A percentile compares a stretch with the other conserved stretches of the same genome.
These are phyloP conservation scores for Trichoderma breve DNA, from an alignment of 2,329 filamentous ascomycete species.

Conservation along the genomic window DNA sequence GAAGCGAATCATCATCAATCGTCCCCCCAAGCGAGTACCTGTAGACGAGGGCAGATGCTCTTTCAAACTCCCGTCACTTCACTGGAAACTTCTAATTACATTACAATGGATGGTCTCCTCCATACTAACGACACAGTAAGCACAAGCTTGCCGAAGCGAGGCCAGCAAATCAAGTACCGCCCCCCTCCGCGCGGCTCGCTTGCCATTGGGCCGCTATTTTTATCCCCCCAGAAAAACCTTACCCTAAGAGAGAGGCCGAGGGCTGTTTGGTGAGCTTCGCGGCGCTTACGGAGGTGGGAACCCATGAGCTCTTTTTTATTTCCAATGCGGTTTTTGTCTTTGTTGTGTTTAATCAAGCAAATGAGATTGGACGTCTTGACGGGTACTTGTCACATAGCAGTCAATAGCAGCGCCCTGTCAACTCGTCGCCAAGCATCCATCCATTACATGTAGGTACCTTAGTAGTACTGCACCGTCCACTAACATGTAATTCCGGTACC, in stretches of 20 bases:
- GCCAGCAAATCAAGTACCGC: constrained; percentile 8
- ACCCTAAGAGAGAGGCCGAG: constrained; percentile 5
- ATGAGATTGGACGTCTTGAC: not conserved
- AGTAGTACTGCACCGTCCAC: no score
- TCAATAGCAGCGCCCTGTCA: not conserved
- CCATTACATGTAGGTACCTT: no score
- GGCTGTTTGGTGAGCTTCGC: constrained; percentile 10
- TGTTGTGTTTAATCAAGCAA: not conserved
- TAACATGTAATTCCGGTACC: not conserved
- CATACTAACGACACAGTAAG: not conserved
- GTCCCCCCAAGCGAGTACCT: not conserved
- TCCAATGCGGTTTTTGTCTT: not conserved
- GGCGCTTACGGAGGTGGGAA: constrained; percentile 10
- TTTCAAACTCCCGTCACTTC: not conserved
- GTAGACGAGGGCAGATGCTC: not conserved
- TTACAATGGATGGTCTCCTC: not conserved
- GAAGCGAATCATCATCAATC: not conserved
- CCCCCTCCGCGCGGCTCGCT: constrained; percentile 7
- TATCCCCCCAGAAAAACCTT: not conserved
- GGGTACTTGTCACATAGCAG: not conserved
- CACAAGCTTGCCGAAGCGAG: not conserved
- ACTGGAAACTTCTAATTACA: not conserved
- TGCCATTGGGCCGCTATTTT: constrained; percentile 17
- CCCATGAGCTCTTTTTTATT: not conserved
- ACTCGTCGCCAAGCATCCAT: not conserved